Base-by-base conservation (phyloP, 306 rosid species). In the Rubus idaeus region DNA sequence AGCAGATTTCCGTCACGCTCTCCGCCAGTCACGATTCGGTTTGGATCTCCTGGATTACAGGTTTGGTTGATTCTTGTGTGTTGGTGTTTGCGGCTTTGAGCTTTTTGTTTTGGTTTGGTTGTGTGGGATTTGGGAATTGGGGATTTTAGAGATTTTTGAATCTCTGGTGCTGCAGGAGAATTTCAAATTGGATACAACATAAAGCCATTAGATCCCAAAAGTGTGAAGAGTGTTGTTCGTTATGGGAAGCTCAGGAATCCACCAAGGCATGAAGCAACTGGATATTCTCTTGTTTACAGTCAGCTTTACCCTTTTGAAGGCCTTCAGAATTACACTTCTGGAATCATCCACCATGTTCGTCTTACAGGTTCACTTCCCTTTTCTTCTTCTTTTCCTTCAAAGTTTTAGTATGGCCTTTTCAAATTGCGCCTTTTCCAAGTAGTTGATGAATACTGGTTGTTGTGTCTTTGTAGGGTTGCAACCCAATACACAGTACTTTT, bases 41-140 rank as follows among this genome's bases (percentile, higher is more conserved):
- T 67, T 93, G 98, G 98, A 72, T 90, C 53, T 88, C 96, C 14
- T 93, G 98, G 96, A 37, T 93, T 75, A 89, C 98, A 64, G 98
- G 98, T 50, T 55, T 53, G 4, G 11, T 4, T 23, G 13, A 6
- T 21, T n/a, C 57, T 11, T 10, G 16, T 21, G 16, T 21, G 2
- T 16, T 68, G 21, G 39, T 12, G 56, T 23, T 30, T 30, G 7
- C 18, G 40, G 37, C 13, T 5, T 49, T 65, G 13, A 26, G 57
- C 61, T 11, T 30, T 52, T 12, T 64, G 71, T 39, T 16, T 30
- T 3, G 70, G 70, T 16, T 30, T 3, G 70, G 70, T 42, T 8
- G 12, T 8, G 12, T 60, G 70, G 16, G 14, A 16, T 41, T 16
- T 66, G 8, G 23, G 8, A 4, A 14, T 23, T 44, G 39, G 41